Evolutionary conservation across 1,284 basidiomycete species (phyloP), one percentile per base, ranked within the genome.

Genomic region (Pholiota adiposa): DNA sequence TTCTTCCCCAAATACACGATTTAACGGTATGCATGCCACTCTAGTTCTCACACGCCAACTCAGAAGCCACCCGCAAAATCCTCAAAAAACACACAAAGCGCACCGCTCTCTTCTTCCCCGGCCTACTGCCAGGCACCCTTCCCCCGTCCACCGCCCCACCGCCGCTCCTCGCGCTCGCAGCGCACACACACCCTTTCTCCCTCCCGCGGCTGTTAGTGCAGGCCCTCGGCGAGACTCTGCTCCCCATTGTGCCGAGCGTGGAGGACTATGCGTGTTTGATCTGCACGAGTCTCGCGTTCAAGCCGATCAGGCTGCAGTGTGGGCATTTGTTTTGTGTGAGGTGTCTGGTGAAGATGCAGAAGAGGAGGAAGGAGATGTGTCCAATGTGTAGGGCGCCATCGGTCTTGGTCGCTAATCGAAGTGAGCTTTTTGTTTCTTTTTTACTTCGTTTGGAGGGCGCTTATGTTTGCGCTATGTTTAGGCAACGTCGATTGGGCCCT

Each of bases 31-130:
- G n/a, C n/a, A n/a, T n/a, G n/a, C n/a, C n/a, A n/a, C n/a, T n/a
- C 21, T 40, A 91, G 87, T 90, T 94, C 70, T 92, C 96, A 72
- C 76, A 85, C 34, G 94, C 94, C 7, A 98, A 95, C 66, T 83
- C 92, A 6, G 94, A 97, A 73, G 96, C 96, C 1, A 90, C 87
- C 1, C 85, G 92, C 46, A 95, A 95, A 76, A 94, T 95, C 62
- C 84, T 97, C 62, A 97, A 98, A 81, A 98, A 98, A 73, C 96
- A 97, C 72, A 86, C 93, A 27, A 98, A 97, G 73, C 87, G 94
- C 4, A 94, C 93, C 0, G 84, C 87, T 0, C 76, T 92, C 3
- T 85, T 86, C 0, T 72, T 84, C 16, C 80, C 83, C 1, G 61
- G 56, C 29, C 62, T 65, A 56, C 43, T 51, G 7, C 49, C 63